Evolutionary conservation across 805 yeast species (phyloP).

Genomic region (Deakozyma indianensis): DNA sequence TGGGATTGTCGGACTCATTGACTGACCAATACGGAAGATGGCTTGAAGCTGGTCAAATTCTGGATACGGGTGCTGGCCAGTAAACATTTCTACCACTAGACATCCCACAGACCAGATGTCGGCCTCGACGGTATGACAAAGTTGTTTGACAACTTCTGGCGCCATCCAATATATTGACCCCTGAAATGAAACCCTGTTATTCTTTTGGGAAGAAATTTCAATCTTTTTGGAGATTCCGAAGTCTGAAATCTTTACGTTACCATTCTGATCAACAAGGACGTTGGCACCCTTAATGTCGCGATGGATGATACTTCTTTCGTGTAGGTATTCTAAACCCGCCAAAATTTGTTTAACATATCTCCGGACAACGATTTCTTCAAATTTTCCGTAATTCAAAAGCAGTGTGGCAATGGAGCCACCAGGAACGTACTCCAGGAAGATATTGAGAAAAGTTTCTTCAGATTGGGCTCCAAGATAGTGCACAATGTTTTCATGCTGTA

Average conservation of each 20-base stretch:
- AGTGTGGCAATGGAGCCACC: conserved; percentile 61
- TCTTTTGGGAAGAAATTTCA: conserved; percentile 27
- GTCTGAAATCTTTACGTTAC: conserved; percentile 73
- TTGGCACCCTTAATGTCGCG: conserved; percentile 86
- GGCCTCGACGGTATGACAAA: conserved; percentile 73
- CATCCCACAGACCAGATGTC: conserved; percentile 98
- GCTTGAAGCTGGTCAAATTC: conserved; percentile 95
- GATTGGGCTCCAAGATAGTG: conserved; percentile 80
- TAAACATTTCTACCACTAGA: conserved; percentile 83
- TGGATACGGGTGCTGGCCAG: conserved; percentile 94
- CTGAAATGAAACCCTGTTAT: conserved; percentile 41
- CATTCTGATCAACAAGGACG: conserved; percentile 64
- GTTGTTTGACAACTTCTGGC: conserved; percentile 91
- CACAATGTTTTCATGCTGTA: conserved; percentile 86
- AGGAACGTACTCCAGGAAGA: conserved; percentile 65
- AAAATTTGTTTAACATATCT: conserved; percentile 65
- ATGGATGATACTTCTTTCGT: conserved; percentile 63
- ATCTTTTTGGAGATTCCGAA: conserved; percentile 68
- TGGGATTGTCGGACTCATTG: conserved; percentile 64
- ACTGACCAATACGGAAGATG: conserved; percentile 82
- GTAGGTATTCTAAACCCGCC: conserved; percentile 60
- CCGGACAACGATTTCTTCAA: conserved; percentile 61
- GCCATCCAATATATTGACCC: conserved; percentile 99
- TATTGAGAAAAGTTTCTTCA: conserved; percentile 57
- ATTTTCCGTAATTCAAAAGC: conserved; percentile 60